These are phyloP conservation scores for Endoconidiophora laricicola DNA, from an alignment of 2,329 filamentous ascomycete species.

Conservation along the genomic window DNA sequence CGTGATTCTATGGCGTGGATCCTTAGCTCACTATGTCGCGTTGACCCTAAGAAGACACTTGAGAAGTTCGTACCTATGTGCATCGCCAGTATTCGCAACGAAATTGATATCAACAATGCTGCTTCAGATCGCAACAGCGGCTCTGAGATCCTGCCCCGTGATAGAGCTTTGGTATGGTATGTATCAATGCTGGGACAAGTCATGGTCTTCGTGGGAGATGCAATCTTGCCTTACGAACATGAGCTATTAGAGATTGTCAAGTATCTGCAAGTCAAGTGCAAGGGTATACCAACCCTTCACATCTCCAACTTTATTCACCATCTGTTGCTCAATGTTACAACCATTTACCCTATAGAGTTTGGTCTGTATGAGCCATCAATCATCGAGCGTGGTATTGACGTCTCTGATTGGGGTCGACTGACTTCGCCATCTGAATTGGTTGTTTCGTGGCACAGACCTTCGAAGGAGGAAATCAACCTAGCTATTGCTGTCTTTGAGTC, in stretches of 20 bases:
- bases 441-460: slow-evolving; percentile 82
- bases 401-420: slow-evolving; percentile 72
- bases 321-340: slow-evolving; percentile 80
- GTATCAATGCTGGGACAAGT: slow-evolving; percentile 96
- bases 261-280: slow-evolving; percentile 94
- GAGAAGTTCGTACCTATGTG: slow-evolving; percentile 83
- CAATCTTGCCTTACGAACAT: slow-evolving; percentile 74
- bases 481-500: slow-evolving; percentile 77
- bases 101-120: slow-evolving; percentile 92
- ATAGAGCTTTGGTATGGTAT: slow-evolving; percentile 89
- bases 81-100: slow-evolving; percentile 78
- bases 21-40: slow-evolving; percentile 88
- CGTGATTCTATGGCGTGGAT: slow-evolving; percentile 98
- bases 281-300: slow-evolving; percentile 84
- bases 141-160: slow-evolving; percentile 79
- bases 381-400: slow-evolving; percentile 52
- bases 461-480: slow-evolving; percentile 65
- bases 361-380: slow-evolving; percentile 70
- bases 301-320: slow-evolving; percentile 98
- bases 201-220: slow-evolving; percentile 83
- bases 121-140: slow-evolving; percentile 89
- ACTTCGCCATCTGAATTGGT: slow-evolving; percentile 59
- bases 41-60: slow-evolving; percentile 82
- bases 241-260: slow-evolving; percentile 81
- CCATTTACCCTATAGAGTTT: slow-evolving; percentile 85